phyloP scores from a whole-genome alignment of 371 early-diverging fungal species.

The Mucor racemosus region DNA sequence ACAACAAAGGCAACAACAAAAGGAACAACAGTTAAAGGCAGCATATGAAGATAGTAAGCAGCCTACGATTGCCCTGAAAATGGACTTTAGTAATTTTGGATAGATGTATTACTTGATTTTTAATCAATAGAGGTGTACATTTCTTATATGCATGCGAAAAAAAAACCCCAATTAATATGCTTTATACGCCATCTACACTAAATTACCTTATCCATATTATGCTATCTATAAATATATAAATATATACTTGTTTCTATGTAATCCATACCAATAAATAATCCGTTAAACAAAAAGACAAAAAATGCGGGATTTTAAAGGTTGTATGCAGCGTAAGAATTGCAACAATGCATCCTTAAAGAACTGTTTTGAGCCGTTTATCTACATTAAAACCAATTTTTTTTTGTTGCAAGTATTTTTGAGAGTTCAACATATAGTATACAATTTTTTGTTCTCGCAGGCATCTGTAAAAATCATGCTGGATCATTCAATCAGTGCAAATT shows the following conservation, averaged over 20 bases:
- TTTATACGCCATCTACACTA: background rate
- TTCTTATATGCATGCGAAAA: background rate
- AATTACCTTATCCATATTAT: background rate
- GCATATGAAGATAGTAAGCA: slow-evolving; percentile 41
- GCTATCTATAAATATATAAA: background rate
- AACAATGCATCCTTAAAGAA: no score
- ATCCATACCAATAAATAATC: background rate
- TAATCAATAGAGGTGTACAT: no score
- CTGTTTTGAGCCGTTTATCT: no score
- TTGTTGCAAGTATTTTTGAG: no score
- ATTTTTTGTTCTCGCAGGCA: no score
- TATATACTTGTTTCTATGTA: background rate
- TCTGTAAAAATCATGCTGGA: no score
- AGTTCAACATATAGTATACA: no score
- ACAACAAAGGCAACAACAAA: slow-evolving; percentile 37
- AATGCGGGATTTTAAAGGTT: no score
- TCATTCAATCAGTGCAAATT: no score
- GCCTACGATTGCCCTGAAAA: slow-evolving; percentile 60
- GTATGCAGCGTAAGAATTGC: no score
- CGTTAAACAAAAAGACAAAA: no score
- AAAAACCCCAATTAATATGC: background rate
- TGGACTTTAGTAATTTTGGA: slow-evolving; percentile 55
- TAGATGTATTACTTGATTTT: slow-evolving; percentile 3
- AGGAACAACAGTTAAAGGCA: slow-evolving; percentile 32
- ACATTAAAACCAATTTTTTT: no score